Evolutionary conservation across 495 filamentous ascomycete genomes (phyloP).

Genomic region (Jackrogersella minutella): DNA sequence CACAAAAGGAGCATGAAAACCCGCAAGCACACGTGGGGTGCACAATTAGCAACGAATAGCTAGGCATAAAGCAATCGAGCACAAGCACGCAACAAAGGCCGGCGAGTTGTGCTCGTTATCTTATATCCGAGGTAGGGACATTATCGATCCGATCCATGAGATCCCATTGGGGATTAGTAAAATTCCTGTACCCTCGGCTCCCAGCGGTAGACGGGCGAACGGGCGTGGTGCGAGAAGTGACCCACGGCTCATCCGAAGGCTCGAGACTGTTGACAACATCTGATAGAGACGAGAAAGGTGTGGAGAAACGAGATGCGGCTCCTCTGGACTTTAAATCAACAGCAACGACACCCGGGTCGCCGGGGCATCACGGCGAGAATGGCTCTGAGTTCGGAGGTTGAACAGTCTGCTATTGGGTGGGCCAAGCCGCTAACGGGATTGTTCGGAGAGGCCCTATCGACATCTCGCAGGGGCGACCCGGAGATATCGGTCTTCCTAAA

Average conservation of each 20-base stretch:
- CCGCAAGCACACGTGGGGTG: constrained; percentile 43
- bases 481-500: constrained; percentile 37
- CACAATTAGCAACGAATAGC: constrained; percentile 43
- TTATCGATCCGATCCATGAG: constrained; percentile 26
- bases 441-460: constrained; percentile 30
- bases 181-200: constrained; percentile 21
- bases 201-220: constrained; percentile 13
- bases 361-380: constrained; percentile 39
- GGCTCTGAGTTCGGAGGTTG: constrained; percentile 33
- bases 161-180: constrained; percentile 22
- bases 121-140: constrained; percentile 31
- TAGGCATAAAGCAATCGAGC: constrained; percentile 17
- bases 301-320: constrained; percentile 45
- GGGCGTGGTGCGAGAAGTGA: constrained; percentile 1
- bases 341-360: constrained; percentile 43
- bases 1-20: constrained; percentile 30
- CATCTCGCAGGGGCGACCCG: constrained; percentile 7
- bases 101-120: constrained; percentile 17
- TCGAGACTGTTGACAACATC: constrained; percentile 34
- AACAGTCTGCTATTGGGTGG: constrained; percentile 33
- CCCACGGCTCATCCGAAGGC: constrained; percentile 25
- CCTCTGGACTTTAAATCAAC: constrained; percentile 46
- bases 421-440: constrained; percentile 44
- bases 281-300: constrained; percentile 37
- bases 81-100: constrained; percentile 15